These are phyloP conservation scores for Rutstroemia sp. DNA, from an alignment of 2,329 filamentous ascomycete genomes.

Conservation along the genomic window DNA sequence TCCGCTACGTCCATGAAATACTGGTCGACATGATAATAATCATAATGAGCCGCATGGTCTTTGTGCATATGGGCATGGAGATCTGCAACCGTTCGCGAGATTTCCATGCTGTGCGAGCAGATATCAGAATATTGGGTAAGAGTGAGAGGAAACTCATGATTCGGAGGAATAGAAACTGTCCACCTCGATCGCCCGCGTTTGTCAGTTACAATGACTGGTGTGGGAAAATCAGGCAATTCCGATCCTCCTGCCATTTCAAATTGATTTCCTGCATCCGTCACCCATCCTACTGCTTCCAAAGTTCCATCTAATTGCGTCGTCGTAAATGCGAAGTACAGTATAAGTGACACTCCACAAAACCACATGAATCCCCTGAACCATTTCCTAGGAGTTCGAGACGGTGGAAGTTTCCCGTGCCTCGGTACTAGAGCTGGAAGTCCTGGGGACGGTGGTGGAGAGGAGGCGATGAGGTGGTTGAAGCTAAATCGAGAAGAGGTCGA, in stretches of 20 bases:
- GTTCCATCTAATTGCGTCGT: conserved; percentile 28
- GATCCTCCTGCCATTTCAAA: conserved; percentile 63
- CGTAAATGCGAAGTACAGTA: conserved; percentile 42
- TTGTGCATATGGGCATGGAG: conserved; percentile 37
- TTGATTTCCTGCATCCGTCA: conserved; percentile 36
- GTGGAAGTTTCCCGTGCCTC: conserved; percentile 52
- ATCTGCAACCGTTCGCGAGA: conserved; percentile 50
- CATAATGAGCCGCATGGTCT: conserved; percentile 38
- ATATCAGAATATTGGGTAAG: conserved; percentile 62
- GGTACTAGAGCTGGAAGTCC: conserved; percentile 61
- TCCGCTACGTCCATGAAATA: conserved; percentile 70
- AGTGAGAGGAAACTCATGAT: conserved; percentile 57
- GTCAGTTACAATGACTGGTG: conserved; percentile 64
- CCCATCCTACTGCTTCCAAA: conserved; percentile 34
- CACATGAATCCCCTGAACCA: conserved; percentile 38
- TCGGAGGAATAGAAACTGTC: conserved; percentile 72
- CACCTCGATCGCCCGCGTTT: conserved; percentile 58
- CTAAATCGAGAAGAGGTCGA: conserved; percentile 56
- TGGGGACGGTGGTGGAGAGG: conserved; percentile 63
- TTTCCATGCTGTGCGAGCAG: conserved; percentile 58
- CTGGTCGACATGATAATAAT: conserved; percentile 55
- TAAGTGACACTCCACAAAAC: conserved; percentile 40
- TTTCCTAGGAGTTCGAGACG: conserved; percentile 31
- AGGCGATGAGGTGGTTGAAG: conserved; percentile 61
- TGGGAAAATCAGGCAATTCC: conserved; percentile 62